Evolutionary conservation across 2,329 filamentous ascomycete genomes (phyloP), one percentile per base, ranked within the genome.

Genomic region (Colletotrichum tabaci): DNA sequence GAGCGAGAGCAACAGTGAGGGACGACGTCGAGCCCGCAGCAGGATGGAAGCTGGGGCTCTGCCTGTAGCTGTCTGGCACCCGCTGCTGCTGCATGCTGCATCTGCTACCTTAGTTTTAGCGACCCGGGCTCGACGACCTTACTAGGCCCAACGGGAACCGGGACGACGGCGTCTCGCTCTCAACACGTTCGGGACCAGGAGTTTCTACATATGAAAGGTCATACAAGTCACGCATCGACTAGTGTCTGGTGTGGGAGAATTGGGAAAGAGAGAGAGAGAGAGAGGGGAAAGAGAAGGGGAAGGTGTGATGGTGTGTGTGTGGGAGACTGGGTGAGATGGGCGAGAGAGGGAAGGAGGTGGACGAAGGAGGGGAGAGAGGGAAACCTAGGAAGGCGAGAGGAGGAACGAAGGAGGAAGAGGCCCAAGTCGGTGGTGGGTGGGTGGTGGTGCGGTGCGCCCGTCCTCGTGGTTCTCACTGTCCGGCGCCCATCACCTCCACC

Each of bases 31-130:
- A 62, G 50, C 52, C 30, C 12, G 49, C 58, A 40, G 30, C 52
- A 46, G 52, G 18, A 38, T 40, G 35, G 61, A 50, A 69, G 66
- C 61, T 66, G 53, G 61, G 61, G 67, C 67, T 55, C 67, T 66
- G 61, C 38, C 61, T 57, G 46, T 35, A 35, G 30, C 21, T 8
- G n/a, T 16, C 58, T 23, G 13, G 53, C 53, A 40, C 53, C 58
- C 46, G 38, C 40, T 65, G 62, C 61, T 30, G 52, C 46, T 30
- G 56, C 30, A 40, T 6, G 30, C 44, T 50, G 46, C 53, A 30
- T 35, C 53, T 40, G 42, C 63, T 47, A 56, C 30, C 44, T 47
- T 65, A 15, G 38, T 30, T 35, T 30, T 56, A n/a, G 21, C 23
- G 35, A 56, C 35, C 44, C 47, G 30, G 30, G n/a, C 53, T 65